Evolutionary conservation across 495 filamentous ascomycete genomes (phyloP).

Genomic region (Xylaria nigripes): DNA sequence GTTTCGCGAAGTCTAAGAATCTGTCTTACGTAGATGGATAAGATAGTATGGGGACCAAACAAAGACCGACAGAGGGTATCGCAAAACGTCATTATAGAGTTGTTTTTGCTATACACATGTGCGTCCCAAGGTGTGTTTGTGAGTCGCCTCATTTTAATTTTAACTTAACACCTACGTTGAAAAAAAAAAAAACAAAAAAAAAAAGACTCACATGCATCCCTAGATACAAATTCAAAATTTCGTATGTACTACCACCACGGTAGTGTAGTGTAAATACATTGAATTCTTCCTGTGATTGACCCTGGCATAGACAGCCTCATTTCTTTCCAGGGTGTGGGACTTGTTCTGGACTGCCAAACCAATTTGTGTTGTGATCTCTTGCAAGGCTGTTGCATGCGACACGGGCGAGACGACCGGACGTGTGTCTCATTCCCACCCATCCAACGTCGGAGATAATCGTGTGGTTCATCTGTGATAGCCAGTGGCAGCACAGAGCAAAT

Average conservation of each 20-base stretch:
- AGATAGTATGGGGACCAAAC: neutral
- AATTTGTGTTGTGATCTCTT: constrained; percentile 17
- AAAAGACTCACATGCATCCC: neutral
- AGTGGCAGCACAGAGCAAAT: neutral
- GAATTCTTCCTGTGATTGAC: constrained; percentile 4
- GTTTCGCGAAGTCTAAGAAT: neutral
- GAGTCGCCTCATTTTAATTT: neutral
- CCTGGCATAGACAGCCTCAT: constrained; percentile 28
- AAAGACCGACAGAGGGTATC: neutral
- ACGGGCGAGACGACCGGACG: constrained; percentile 20
- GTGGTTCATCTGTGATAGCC: constrained; percentile 11
- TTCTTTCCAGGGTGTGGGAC: constrained; percentile 25
- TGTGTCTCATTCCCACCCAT: constrained; percentile 22
- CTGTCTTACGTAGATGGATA: neutral
- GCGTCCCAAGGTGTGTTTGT: neutral
- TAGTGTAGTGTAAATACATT: neutral
- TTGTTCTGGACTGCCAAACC: constrained; percentile 7
- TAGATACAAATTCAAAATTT: neutral
- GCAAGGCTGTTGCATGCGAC: constrained; percentile 30
- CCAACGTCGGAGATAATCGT: constrained; percentile 28
- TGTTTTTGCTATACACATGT: neutral
- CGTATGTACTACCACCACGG: no score
- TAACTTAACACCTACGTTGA: neutral
- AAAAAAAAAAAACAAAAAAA: no score
- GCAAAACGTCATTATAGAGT: neutral